These are phyloP conservation scores for Ogataea parapolymorpha DNA, from an alignment of 805 yeast species.

Conservation along the genomic window DNA sequence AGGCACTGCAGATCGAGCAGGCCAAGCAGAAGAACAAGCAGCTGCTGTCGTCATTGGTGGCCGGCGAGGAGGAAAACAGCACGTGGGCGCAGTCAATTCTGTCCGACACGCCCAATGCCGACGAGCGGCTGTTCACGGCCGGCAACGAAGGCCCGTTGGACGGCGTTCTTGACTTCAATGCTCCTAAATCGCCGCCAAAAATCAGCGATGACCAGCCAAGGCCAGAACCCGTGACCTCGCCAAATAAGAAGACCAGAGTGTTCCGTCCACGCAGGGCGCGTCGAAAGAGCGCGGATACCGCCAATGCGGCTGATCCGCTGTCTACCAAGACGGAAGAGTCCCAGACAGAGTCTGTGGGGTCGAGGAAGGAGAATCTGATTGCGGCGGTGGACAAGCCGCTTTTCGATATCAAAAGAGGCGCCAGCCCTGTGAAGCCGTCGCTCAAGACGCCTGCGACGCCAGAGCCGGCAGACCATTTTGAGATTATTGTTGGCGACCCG, in stretches of 20 bases:
- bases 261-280: constrained; percentile 44
- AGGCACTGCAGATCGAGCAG: constrained; percentile 15
- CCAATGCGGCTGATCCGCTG: constrained; percentile 15
- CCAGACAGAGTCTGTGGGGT: neutral
- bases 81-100: constrained; percentile 11
- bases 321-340: constrained; percentile 8
- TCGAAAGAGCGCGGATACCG: neutral
- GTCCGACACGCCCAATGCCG: constrained; percentile 16
- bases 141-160: constrained; percentile 23
- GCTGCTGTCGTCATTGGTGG: constrained; percentile 42
- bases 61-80: constrained; percentile 29
- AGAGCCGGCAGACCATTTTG: constrained; percentile 38
- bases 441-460: constrained; percentile 1
- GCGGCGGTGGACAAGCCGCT: constrained; percentile 54
- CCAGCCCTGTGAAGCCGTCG: neutral
- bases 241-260: constrained; percentile 39
- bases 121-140: constrained; percentile 18
- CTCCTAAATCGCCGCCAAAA: constrained; percentile 9
- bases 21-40: constrained; percentile 34
- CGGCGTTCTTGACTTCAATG: constrained; percentile 15
- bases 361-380: constrained; percentile 33
- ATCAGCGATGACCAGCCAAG: constrained; percentile 5
- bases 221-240: constrained; percentile 27
- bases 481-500: constrained; percentile 84
- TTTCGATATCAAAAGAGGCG: constrained; percentile 37